Evolutionary conservation across 2,329 filamentous ascomycete species (phyloP).

Genomic region (Leptographium lundbergii): DNA sequence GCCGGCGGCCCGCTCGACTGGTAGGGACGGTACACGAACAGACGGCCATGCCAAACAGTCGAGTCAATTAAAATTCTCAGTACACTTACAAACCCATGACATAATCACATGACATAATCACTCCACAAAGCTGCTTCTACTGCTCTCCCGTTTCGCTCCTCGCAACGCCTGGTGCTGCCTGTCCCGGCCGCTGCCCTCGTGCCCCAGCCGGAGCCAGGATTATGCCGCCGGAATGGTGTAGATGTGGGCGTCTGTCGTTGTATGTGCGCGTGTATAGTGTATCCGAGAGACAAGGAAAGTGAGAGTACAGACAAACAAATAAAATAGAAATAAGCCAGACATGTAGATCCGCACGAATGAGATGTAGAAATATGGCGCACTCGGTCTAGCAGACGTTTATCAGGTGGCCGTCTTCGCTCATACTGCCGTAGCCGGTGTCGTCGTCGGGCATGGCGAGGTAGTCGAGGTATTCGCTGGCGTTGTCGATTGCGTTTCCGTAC

Average conservation of each 20-base stretch:
- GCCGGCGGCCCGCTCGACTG: conserved; percentile 27
- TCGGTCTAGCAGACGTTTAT: too few species aligned
- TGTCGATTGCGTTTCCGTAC: conserved; percentile 29
- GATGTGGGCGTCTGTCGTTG: background rate
- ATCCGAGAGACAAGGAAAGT: background rate
- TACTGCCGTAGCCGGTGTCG: conserved; percentile 42
- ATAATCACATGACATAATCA: background rate
- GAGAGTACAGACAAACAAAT: background rate
- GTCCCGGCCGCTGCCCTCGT: background rate
- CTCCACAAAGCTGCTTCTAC: background rate
- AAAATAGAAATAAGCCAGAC: background rate
- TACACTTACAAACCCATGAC: background rate
- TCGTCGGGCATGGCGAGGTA: background rate
- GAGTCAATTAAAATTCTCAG: too few species aligned
- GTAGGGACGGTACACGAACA: too few species aligned
- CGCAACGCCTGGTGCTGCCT: background rate
- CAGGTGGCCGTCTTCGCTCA: conserved; percentile 30
- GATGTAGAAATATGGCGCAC: too few species aligned
- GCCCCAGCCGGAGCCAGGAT: background rate
- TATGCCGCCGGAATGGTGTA: background rate
- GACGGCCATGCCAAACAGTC: too few species aligned
- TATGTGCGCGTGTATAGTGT: background rate
- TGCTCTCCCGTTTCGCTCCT: background rate
- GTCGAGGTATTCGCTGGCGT: background rate
- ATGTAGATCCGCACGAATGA: too few species aligned